Base-by-base conservation (phyloP, 208 protist genomes). In the Hexamita inflata region DNA sequence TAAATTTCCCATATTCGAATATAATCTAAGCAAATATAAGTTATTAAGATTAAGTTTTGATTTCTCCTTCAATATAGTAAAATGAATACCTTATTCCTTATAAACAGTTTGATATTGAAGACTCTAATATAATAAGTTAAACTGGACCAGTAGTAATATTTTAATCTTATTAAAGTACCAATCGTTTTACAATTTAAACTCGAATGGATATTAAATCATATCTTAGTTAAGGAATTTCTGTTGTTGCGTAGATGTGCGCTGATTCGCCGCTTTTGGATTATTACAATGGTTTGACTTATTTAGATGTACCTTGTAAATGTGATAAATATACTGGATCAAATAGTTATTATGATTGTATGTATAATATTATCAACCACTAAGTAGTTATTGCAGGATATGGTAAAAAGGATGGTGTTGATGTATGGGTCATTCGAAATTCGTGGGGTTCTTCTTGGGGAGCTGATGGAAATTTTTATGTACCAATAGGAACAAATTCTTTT, bases 341-440 rank as follows among this genome's bases (percentile, higher is more conserved):
- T 38, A 15, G 15, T 66, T 13, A 66, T 66, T 13, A 24, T 40
- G 30, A 9, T 70, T 70, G 64, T 38, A 70, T 45, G 26, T 42
- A 13, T 70, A n/a, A 9, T n/a, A 57, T 19, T n/a, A 49, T 7
- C 15, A 38, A 70, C n/a, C 64, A 70, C 42, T 34, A 70, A 70
- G 64, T 70, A 57, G n/a, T 38, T n/a, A 32, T 70, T 19, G 35
- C n/a, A 57, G 64, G 64, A 11, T 70, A 70, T 45, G 64, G 64
- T 28, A 70, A 70, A 49, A 19, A 24, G 4, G 42, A 49, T 15
- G 64, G 64, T 30, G 15, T 57, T 24, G 35, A 70, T 38, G 64
- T 45, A n/a, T 70, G 64, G 64, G 2, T 70, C 9, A 34, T 70
- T 49, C 9, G 64, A n/a, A 70, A 70, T 38, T 70, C 64, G 9